Evolutionary conservation across 306 rosid species (phyloP).

Genomic region (Malus sylvestris): DNA sequence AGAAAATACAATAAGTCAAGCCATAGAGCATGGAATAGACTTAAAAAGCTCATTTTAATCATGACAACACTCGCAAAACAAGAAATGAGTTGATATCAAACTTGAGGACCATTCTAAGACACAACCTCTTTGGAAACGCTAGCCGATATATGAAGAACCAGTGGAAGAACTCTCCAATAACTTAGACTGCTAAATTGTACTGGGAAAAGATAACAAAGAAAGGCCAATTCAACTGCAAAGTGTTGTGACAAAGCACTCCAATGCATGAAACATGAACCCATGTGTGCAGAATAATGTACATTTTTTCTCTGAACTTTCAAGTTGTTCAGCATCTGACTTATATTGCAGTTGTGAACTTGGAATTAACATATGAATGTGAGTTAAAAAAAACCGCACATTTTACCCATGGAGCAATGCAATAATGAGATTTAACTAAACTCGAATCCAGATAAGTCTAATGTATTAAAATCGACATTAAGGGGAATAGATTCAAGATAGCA

Average conservation of each 20-base stretch:
- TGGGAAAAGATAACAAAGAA: not conserved
- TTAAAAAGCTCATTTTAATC: conserved; percentile 7
- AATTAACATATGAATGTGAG: not conserved
- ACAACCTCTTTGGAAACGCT: not conserved
- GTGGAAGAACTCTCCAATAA: not conserved
- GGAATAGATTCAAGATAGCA: not conserved
- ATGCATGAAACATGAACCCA: not conserved
- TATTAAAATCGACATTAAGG: not conserved
- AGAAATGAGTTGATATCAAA: not conserved
- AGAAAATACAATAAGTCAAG: conserved; percentile 19
- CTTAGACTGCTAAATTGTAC: not conserved
- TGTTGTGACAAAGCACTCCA: not conserved
- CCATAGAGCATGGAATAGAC: conserved; percentile 1
- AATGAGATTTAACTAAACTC: not conserved
- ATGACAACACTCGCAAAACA: not conserved
- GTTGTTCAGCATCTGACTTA: not conserved
- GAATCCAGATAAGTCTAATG: not conserved
- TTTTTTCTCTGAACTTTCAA: not conserved
- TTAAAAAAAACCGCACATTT: not conserved
- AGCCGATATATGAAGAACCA: not conserved
- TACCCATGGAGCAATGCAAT: not conserved
- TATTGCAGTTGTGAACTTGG: not conserved
- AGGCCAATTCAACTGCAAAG: not conserved
- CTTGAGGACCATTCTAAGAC: not conserved
- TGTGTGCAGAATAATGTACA: not conserved